Conservation (phyloP, 2,329 filamentous ascomycete species). For the Penicillium sp. region DNA sequence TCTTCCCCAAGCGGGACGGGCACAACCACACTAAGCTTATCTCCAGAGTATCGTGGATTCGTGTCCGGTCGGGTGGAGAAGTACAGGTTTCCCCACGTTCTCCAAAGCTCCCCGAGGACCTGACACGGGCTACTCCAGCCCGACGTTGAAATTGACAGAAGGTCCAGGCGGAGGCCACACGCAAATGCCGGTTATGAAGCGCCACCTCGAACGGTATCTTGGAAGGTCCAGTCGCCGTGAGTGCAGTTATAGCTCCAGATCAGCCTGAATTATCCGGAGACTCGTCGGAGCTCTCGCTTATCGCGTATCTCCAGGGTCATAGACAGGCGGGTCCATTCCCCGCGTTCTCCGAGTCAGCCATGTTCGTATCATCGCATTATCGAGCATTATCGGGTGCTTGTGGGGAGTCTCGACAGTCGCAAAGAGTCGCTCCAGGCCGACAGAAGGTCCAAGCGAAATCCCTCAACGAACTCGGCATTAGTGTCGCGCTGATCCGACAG, state of each 20-base stretch:
- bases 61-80: neutral
- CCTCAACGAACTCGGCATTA: neutral
- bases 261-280: neutral
- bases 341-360: neutral
- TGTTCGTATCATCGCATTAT: neutral
- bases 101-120: neutral
- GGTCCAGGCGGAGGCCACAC: neutral
- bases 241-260: neutral
- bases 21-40: constrained; percentile 4
- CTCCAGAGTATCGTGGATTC: neutral
- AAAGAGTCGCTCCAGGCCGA: neutral
- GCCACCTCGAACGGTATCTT: neutral
- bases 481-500: neutral
- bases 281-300: neutral
- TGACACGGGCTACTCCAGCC: neutral
- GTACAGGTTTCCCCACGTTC: neutral
- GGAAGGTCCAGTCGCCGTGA: neutral
- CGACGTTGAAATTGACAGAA: neutral
- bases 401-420: neutral
- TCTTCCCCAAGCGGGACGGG: neutral
- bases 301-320: neutral
- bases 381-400: neutral
- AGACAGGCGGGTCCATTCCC: neutral
- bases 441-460: constrained; percentile 1
- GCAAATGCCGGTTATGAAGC: neutral